Evolutionary conservation across 164 flowering plant genomes (phyloP), one percentile per base, ranked within the genome.

Genomic region (Piper longum): DNA sequence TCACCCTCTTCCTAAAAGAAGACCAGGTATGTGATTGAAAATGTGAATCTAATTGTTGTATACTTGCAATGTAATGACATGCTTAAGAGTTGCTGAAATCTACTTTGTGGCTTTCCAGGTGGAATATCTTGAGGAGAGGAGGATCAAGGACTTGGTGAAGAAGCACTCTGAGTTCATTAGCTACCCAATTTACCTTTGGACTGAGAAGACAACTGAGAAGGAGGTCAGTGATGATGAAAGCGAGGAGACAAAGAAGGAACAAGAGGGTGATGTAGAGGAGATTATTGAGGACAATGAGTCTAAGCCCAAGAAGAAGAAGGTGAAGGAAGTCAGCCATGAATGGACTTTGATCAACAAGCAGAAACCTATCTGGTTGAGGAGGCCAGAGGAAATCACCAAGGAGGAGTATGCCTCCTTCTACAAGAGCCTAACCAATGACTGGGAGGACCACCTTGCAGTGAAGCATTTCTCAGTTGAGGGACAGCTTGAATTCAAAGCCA

Each of bases 381-480:
- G 82, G 66, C 84, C 85, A 3, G 85, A 82, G 63, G 87, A 85
- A 67, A 68, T 83, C 19, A 75, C 79, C n/a, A 84, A 80, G 67
- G 85, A 81, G 17, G 88, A 84, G 68, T 84, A 84, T 62, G 80
- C 82, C 0, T 44, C 89, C 0, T 85, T 85, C 73, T 85, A 85
- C 78, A 85, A 82, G 80, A 82, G 87, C 63, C 73, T 82, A 40
- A 83, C 83, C 61, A 84, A 83, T 66, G 85, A 83, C 55, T 83
- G 85, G 85, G 87, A 81, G 41, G 83, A 83, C 1, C 85, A 75
- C 59, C 79, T 84, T 2, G 83, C 82, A 16, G 80, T 76, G 54
- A 84, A 80, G 66, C 84, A 82, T 62, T 82, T 80, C 79, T 76
- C 86, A 12, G 85, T 84, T 13, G 88, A 82, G 62, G 88, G 86